A percentile compares a stretch with the other conserved stretches of the same genome.
Conservation (phyloP, 192 early-diverging fungal genomes). For the Entophlyctis helioformis region DNA sequence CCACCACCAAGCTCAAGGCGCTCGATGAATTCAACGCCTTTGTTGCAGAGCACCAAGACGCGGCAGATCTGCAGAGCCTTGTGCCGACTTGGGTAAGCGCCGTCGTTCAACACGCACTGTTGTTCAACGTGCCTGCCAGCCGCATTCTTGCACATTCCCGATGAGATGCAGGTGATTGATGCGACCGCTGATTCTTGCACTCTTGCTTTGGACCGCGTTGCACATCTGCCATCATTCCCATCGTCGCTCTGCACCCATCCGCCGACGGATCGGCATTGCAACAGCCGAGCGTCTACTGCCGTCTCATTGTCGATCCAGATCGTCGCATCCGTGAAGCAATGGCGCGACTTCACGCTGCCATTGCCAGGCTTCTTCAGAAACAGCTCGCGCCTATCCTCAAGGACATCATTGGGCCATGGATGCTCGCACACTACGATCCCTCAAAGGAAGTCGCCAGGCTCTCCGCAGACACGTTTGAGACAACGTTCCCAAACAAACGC, state of each 20-base stretch:
- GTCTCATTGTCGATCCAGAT: conserved; percentile 65
- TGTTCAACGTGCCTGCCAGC: no score
- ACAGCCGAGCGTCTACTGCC: conserved; percentile 53
- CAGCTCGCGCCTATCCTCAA: conserved; percentile 71
- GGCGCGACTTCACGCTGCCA: conserved; percentile 47
- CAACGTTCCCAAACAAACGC: conserved; percentile 73
- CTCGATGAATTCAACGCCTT: conserved; percentile 70
- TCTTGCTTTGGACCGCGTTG: not conserved
- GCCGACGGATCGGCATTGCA: no score
- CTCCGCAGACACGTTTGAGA: conserved; percentile 54
- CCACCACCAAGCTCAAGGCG: conserved; percentile 76
- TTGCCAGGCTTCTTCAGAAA: conserved; percentile 59
- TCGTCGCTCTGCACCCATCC: no score
- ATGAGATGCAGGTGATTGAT: no score
- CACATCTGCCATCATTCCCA: not conserved
- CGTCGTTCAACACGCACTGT: no score
- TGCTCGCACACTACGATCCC: conserved; percentile 70
- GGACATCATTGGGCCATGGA: conserved; percentile 72
- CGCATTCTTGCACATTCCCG: no score
- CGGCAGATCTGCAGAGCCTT: conserved; percentile 14
- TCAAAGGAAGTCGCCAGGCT: conserved; percentile 60
- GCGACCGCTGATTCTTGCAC: no score
- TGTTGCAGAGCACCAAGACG: conserved; percentile 4
- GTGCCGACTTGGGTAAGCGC: conserved; percentile 28
- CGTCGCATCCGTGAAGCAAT: conserved; percentile 67